A percentile compares a stretch with the other conserved stretches of the same genome.
phyloP scores from a whole-genome alignment of 192 early-diverging fungal species.

The Neocallimastix lanati region DNA sequence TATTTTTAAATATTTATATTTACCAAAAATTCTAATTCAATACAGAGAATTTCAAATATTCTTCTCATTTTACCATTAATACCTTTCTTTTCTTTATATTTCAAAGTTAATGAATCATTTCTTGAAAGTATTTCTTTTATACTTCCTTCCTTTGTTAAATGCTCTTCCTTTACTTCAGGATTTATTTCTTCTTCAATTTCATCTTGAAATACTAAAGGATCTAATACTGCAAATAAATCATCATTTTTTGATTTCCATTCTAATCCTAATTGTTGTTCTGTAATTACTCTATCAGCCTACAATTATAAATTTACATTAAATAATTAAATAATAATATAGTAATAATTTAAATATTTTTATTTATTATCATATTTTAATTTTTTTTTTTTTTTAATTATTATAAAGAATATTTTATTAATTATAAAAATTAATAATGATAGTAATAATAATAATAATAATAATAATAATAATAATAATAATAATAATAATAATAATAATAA shows the following conservation, averaged over 20 bases:
- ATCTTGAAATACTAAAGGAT: constrained; percentile 4
- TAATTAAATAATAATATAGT: too few species aligned
- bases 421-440: too few species aligned
- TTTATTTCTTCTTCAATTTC: neutral
- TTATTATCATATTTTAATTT: too few species aligned
- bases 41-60: neutral
- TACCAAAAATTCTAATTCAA: neutral
- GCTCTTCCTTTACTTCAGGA: neutral
- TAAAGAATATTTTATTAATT: too few species aligned
- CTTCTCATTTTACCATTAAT: neutral
- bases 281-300: constrained; percentile 28
- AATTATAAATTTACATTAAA: too few species aligned
- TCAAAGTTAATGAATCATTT: neutral
- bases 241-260: constrained; percentile 18
- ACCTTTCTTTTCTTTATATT: neutral
- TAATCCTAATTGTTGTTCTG: constrained; percentile 37
- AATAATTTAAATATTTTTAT: too few species aligned
- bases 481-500: too few species aligned
- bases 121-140: neutral
- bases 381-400: too few species aligned
- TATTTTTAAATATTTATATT: too few species aligned
- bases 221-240: constrained; percentile 19
- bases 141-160: neutral
- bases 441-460: too few species aligned
- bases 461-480: too few species aligned